Base-by-base conservation (phyloP, 352 stramenopile genomes). In the Globisporangium viniferum region DNA sequence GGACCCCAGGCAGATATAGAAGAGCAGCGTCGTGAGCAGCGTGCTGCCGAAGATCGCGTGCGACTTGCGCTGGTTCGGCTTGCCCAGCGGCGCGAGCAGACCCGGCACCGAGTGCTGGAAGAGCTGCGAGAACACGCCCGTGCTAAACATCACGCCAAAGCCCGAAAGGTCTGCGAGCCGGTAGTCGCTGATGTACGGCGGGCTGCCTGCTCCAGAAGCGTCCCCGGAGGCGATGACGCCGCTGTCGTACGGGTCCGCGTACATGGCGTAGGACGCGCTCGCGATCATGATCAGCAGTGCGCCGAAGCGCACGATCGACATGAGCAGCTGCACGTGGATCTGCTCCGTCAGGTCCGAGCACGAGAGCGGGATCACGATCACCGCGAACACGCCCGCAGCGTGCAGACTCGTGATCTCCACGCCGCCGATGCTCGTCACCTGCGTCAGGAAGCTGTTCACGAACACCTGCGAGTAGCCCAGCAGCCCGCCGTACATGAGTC, bases 381-480 rank as follows among this genome's bases (percentile, higher is more conserved):
- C 73, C 20, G 76, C 84, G 74, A 97, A 98, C 18, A 97, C 67
- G 18, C 87, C n/a, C 0, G 83, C 82, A 0, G 79, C 84, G 49
- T 90, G 76, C 27, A 83, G 63, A 53, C 73, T 90, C 29, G 79
- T 80, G 64, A 93, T 59, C 22, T 84, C 61, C 53, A 90, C 75
- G 10, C 68, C 67, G 36, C 77, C 80, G 41, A 91, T 74, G 55
- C 80, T 82, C 12, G 82, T 75, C 35, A 95, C 70, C 64, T 94
- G 86, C 3, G 79, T 87, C 60, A 90, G 67, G 59, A 95, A 89
- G 41, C 79, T 94, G 62, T 93, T 94, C 70, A 91, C 81, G 66
- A 98, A 98, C 20, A 98, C 92, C 73, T 98, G 92, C 55, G 86
- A 93, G 73, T 97, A 98, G 1, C 90, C 92, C 0, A 98, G 63